Percentiles rank a stretch among this genome's conserved stretches.
phyloP scores from a whole-genome alignment of 306 rosid species.

The Gynostemma pentaphyllum region DNA sequence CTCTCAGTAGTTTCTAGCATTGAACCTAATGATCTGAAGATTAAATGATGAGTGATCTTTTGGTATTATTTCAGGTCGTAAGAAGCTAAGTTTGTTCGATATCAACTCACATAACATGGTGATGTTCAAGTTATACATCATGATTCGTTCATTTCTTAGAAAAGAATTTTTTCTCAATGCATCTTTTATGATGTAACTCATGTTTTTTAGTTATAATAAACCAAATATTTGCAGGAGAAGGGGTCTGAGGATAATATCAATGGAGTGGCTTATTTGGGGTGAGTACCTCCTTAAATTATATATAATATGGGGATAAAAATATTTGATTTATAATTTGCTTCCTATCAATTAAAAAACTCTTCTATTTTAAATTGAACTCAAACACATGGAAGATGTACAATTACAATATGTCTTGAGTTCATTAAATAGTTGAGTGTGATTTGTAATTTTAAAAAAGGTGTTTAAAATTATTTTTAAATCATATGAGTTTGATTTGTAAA shows the following conservation, averaged over 20 bases:
- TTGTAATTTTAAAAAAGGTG: no score
- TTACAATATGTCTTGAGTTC: no score
- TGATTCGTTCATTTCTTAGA: neutral
- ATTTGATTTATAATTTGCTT: neutral
- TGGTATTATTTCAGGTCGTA: constrained; percentile 61
- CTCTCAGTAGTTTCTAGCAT: neutral
- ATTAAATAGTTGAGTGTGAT: no score
- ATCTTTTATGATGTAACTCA: neutral
- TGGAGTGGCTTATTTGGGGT: constrained; percentile 89
- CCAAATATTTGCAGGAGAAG: constrained; percentile 38
- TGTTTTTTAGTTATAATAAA: neutral
- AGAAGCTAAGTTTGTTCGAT: constrained; percentile 65
- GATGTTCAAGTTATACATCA: constrained; percentile 65
- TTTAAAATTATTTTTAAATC: no score
- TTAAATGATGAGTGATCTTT: constrained; percentile 9
- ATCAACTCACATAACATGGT: constrained; percentile 70
- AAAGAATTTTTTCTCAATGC: neutral
- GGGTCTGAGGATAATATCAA: constrained; percentile 88
- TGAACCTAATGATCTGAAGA: neutral
- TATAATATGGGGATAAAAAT: neutral
- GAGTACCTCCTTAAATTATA: constrained; percentile 9
- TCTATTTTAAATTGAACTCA: no score
- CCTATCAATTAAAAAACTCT: no score
- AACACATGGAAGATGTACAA: no score
- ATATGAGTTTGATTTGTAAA: no score